A percentile compares a stretch with the other conserved stretches of the same genome.
phyloP scores from a whole-genome alignment of 345 rosid species.

The Reutealis trisperma region DNA sequence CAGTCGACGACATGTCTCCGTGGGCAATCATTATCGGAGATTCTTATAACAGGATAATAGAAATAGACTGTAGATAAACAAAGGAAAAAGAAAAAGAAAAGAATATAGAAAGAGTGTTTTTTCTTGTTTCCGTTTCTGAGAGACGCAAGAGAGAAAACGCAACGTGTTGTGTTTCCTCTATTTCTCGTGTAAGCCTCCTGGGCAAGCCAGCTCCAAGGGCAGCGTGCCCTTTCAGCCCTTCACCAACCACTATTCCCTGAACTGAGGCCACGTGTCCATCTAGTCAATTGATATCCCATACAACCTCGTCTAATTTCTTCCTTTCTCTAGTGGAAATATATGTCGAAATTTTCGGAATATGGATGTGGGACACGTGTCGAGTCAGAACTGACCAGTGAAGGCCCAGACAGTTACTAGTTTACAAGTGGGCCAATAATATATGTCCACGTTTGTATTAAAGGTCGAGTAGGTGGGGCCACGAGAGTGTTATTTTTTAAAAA shows the following conservation, averaged over 20 bases:
- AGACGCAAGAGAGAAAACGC: conserved; percentile 12
- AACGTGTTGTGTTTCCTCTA: conserved; percentile 30
- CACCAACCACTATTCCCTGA: conserved; percentile 7
- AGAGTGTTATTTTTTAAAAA: background rate
- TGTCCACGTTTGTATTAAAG: background rate
- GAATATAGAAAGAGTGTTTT: background rate
- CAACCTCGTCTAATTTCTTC: conserved; percentile 5
- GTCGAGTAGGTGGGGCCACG: background rate
- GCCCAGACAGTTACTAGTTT: background rate
- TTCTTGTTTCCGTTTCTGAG: background rate
- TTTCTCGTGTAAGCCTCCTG: conserved; percentile 20
- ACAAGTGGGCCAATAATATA: conserved; percentile 12
- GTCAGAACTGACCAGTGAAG: background rate
- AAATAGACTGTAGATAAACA: background rate
- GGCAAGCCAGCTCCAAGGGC: conserved; percentile 21
- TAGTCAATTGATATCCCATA: background rate
- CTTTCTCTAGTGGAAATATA: conserved; percentile 12
- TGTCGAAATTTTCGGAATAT: background rate
- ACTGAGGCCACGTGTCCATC: conserved; percentile 36
- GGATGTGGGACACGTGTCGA: conserved; percentile 25
- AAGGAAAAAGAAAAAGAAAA: no score
- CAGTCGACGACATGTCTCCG: background rate
- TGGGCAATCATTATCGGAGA: background rate
- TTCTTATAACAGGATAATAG: background rate
- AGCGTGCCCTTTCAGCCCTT: conserved; percentile 19